Evolutionary conservation across 768 basidiomycete genomes (phyloP).

Genomic region (Mycena rebaudengoi): DNA sequence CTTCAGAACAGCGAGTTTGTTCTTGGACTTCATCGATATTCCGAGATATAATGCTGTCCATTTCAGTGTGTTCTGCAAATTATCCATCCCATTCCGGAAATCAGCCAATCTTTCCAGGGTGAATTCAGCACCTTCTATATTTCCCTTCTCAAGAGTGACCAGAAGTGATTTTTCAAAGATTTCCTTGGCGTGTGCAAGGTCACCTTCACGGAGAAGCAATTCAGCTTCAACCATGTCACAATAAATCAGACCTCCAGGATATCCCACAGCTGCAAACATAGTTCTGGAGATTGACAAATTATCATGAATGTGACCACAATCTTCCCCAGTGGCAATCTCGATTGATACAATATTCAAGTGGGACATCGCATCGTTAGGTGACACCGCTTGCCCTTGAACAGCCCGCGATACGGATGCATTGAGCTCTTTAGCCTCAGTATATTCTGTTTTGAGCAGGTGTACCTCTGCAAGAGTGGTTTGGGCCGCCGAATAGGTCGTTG

Average conservation of each 20-base stretch:
- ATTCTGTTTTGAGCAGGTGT: conserved; percentile 6
- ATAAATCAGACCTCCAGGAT: not conserved
- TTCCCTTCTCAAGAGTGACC: not conserved
- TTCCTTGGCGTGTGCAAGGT: not conserved
- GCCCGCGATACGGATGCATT: not conserved
- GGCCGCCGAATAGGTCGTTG: not conserved
- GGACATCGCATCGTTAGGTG: not conserved
- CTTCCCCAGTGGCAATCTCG: not conserved
- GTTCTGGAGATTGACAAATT: not conserved
- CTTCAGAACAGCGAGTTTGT: not conserved
- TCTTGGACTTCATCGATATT: not conserved
- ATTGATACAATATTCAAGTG: not conserved
- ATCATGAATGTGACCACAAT: not conserved
- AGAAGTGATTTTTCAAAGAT: not conserved
- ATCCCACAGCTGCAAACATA: not conserved
- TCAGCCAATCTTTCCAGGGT: not conserved
- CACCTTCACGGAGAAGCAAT: not conserved
- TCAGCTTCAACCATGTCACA: not conserved
- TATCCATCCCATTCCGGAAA: not conserved
- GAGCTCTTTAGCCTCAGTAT: not conserved
- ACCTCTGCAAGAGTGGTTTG: not conserved
- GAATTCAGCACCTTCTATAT: not conserved
- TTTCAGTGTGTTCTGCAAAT: not conserved
- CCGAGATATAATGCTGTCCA: not conserved
- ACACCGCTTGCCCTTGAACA: not conserved